phyloP scores from a whole-genome alignment of 192 early-diverging fungal species.

The Thamnidium elegans region DNA sequence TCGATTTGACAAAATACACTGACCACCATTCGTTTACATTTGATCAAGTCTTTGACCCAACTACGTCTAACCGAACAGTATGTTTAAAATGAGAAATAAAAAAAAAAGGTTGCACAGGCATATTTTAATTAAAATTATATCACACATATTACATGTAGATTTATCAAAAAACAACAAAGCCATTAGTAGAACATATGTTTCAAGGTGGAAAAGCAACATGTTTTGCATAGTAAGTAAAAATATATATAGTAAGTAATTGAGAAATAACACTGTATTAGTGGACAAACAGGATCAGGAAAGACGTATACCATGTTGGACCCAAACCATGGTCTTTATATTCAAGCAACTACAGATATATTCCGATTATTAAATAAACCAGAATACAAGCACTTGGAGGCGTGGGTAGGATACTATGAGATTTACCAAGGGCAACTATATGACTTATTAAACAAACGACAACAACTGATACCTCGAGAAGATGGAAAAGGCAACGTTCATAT shows the following conservation, averaged over 20 bases:
- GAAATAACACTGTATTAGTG: slow-evolving; percentile 39
- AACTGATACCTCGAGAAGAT: slow-evolving; percentile 89
- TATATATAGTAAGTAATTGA: background rate
- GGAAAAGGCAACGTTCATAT: slow-evolving; percentile 94
- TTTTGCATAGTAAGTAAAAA: slow-evolving; percentile 87
- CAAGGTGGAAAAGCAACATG: slow-evolving; percentile 95
- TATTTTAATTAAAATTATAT: background rate
- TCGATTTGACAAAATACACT: slow-evolving; percentile 92
- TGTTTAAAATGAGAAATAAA: background rate
- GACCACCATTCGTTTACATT: slow-evolving; percentile 93
- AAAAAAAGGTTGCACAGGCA: slow-evolving; percentile 4
- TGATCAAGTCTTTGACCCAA: slow-evolving; percentile 92
- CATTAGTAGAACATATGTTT: slow-evolving; percentile 93
- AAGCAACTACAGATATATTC: slow-evolving; percentile 91
- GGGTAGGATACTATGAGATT: slow-evolving; percentile 94
- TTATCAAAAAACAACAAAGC: slow-evolving; percentile 87
- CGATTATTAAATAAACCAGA: slow-evolving; percentile 60
- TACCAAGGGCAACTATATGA: slow-evolving; percentile 96
- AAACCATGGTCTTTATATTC: slow-evolving; percentile 85
- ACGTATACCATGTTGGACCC: slow-evolving; percentile 96
- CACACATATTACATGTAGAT: slow-evolving; percentile 48
- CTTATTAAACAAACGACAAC: slow-evolving; percentile 84
- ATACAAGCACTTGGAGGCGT: slow-evolving; percentile 73
- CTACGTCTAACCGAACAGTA: slow-evolving; percentile 80
- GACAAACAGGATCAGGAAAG: slow-evolving; percentile 85